phyloP scores from a whole-genome alignment of 2,329 filamentous ascomycete species.

The Huntiella abstrusa region DNA sequence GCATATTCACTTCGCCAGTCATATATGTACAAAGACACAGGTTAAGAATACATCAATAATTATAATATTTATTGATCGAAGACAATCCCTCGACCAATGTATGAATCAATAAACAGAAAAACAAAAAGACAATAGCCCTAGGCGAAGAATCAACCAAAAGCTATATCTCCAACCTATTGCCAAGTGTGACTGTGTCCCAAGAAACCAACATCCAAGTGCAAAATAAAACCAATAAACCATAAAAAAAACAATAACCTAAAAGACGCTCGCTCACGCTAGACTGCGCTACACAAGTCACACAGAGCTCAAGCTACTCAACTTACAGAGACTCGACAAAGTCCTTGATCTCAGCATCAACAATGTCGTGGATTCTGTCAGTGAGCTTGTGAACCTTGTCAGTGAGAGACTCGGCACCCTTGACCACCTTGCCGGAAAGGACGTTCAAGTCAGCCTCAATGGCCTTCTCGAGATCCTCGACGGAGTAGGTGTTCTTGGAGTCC shows the following conservation, averaged over 20 bases:
- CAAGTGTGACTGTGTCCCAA: not conserved
- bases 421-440: slow-evolving; percentile 36
- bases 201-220: not conserved
- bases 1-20: no score
- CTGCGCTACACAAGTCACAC: no score
- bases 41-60: no score
- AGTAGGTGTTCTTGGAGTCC: slow-evolving; percentile 16
- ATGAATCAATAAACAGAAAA: not conserved
- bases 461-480: slow-evolving; percentile 41
- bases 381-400: slow-evolving; percentile 40
- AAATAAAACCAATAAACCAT: not conserved
- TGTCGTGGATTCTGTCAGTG: slow-evolving; percentile 41
- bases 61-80: no score
- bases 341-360: slow-evolving; percentile 42
- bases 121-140: slow-evolving; percentile 1
- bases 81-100: not conserved
- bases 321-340: slow-evolving; percentile 22
- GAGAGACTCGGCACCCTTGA: slow-evolving; percentile 33
- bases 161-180: not conserved
- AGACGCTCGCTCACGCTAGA: no score
- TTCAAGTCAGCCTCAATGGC: slow-evolving; percentile 43
- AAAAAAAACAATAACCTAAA: not conserved
- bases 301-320: not conserved
- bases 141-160: not conserved
- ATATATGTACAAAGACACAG: no score